phyloP scores from a whole-genome alignment of 306 rosid species.

The Inga leiocalycina region DNA sequence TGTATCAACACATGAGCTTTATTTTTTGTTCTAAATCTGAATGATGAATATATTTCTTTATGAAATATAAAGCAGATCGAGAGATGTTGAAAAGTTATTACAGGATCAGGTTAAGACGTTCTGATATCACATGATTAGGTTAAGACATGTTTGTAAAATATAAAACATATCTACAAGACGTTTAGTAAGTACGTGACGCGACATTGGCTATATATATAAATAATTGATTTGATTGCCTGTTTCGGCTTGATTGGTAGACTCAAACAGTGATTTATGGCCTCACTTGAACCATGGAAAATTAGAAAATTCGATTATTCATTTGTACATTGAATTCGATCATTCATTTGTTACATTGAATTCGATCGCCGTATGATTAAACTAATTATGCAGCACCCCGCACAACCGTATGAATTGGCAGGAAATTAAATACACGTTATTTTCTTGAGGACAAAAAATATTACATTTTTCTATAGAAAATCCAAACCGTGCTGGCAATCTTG shows the following conservation, averaged over 20 bases:
- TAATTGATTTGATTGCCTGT: not conserved
- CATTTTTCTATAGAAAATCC: not conserved
- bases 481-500: not conserved
- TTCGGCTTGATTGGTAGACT: not conserved
- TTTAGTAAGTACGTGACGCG: not conserved
- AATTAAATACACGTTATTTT: conserved; percentile 25
- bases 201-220: not conserved
- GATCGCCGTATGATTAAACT: conserved; percentile 18
- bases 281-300: not conserved
- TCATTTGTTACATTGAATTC: conserved; percentile 12
- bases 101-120: not conserved
- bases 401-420: conserved; percentile 28
- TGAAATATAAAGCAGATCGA: not conserved
- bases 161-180: not conserved
- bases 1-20: not conserved
- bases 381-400: not conserved
- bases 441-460: not conserved
- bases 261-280: not conserved
- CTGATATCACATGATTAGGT: not conserved
- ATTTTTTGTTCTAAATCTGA: not conserved
- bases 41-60: not conserved
- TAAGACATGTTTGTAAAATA: not conserved
- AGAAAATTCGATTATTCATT: conserved; percentile 20
- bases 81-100: not conserved
- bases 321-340: conserved; percentile 22